Conservation (phyloP, 805 yeast species). For the Lipomyces mesembrius region DNA sequence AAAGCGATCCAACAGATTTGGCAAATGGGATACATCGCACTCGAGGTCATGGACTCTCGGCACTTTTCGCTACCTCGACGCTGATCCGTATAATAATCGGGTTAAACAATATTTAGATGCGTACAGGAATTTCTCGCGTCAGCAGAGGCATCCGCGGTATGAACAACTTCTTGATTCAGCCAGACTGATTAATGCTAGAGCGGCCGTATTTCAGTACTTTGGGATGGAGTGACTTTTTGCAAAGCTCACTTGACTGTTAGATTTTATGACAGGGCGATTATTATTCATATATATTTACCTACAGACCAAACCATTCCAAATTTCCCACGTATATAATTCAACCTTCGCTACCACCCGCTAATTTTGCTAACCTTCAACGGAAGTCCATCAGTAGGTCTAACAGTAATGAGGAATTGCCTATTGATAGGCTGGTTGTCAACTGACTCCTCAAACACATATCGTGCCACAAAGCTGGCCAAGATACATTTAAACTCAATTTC, state of each 20-base stretch:
- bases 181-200: background rate
- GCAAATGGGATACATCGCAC: constrained; percentile 6
- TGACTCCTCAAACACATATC: constrained; percentile 20
- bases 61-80: constrained; percentile 1
- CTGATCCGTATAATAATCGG: constrained; percentile 21
- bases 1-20: constrained; percentile 5
- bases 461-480: constrained; percentile 21
- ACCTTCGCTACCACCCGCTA: constrained; percentile 21
- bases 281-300: background rate
- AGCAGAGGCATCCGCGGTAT: constrained; percentile 16
- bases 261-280: background rate
- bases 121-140: constrained; percentile 8
- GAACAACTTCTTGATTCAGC: constrained; percentile 15
- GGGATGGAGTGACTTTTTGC: constrained; percentile 1
- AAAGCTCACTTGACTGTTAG: background rate
- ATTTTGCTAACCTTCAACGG: constrained; percentile 23
- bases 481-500: constrained; percentile 27
- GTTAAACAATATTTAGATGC: constrained; percentile 26
- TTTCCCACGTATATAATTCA: background rate
- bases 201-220: background rate
- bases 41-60: constrained; percentile 2
- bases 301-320: background rate
- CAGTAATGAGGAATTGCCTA: constrained; percentile 20
- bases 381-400: constrained; percentile 24
- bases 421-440: constrained; percentile 17